phyloP scores from a whole-genome alignment of 371 early-diverging fungal genomes.

The Funneliformis caledonium region DNA sequence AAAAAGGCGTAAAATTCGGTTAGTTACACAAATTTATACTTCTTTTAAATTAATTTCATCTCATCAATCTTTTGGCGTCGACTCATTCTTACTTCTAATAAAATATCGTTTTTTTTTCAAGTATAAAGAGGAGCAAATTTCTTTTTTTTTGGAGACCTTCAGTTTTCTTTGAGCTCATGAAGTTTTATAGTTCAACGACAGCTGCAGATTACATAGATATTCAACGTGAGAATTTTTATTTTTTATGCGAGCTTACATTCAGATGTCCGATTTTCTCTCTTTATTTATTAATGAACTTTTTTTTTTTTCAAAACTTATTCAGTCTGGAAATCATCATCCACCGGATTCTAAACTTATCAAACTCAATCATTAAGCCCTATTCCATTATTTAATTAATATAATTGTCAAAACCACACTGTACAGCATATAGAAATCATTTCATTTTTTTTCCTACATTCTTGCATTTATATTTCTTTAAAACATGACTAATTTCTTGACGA shows the following conservation, averaged over 20 bases:
- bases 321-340: slow-evolving; percentile 53
- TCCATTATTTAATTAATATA: not conserved
- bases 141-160: too few relatives aligned
- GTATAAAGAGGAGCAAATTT: too few relatives aligned
- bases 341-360: slow-evolving; percentile 36
- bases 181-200: slow-evolving; percentile 9
- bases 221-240: slow-evolving; percentile 19
- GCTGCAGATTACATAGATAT: slow-evolving; percentile 28
- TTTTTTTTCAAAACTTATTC: too few relatives aligned
- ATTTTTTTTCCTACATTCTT: too few relatives aligned
- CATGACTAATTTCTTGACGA: not conserved
- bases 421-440: too few relatives aligned
- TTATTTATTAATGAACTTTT: not conserved
- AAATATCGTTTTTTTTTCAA: too few relatives aligned
- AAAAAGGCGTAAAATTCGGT: too few relatives aligned
- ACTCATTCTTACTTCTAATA: too few relatives aligned
- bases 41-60: too few relatives aligned
- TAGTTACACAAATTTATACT: too few relatives aligned
- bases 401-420: not conserved
- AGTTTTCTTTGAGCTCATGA: too few relatives aligned
- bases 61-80: too few relatives aligned
- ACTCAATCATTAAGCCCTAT: slow-evolving; percentile 33
- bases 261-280: slow-evolving; percentile 42
- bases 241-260: not conserved
- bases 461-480: not conserved